Base-by-base conservation (phyloP, 179 eudicot genomes). In the Actinidia chinensis region DNA sequence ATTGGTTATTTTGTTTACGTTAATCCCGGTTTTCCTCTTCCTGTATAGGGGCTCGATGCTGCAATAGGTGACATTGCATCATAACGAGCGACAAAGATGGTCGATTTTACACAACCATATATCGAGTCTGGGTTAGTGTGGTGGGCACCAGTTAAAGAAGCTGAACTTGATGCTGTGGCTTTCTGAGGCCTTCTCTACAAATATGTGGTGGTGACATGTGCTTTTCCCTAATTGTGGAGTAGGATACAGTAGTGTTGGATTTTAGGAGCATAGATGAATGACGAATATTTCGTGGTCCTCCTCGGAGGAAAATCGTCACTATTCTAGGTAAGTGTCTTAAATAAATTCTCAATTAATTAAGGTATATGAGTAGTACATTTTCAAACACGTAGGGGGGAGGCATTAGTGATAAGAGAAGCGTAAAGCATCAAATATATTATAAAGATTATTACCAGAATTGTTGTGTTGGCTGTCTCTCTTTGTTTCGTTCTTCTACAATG, bases 221-320 rank as follows among this genome's bases (percentile, higher is more conserved):
- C 65, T 90, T 82, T 79, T 85, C 92, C 84, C 83, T 92, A 4
- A 4, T 90, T 43, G 86, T 87, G 56, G 98, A 92, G 69, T n/a
- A n/a, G n/a, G n/a, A n/a, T n/a, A 73, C 67, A 7, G 95, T 93
- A n/a, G n/a, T 72, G 86, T 93, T 76, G 90, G 93, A 95, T 81
- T 92, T 61, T 77, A 92, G 80, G 97, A 93, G 85, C 98, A 93
- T 63, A 79, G 55, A 76, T 78, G 0, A 93, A 93, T 48, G 90
- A 90, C 74, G 97, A 92, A n/a, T n/a, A 12, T 93, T 93, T 74
- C 98, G 97, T 25, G 98, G 98, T 58, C 87, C 95, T 50, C 97
- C 97, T 25, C 85, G 79, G 46, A 52, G 77, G 74, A 97, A 93
- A 84, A 0, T 91, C 23, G 80, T 73, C 65, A 94, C 98, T 33